Base-by-base conservation (phyloP, 495 filamentous ascomycete species). In the Xylona heveae region DNA sequence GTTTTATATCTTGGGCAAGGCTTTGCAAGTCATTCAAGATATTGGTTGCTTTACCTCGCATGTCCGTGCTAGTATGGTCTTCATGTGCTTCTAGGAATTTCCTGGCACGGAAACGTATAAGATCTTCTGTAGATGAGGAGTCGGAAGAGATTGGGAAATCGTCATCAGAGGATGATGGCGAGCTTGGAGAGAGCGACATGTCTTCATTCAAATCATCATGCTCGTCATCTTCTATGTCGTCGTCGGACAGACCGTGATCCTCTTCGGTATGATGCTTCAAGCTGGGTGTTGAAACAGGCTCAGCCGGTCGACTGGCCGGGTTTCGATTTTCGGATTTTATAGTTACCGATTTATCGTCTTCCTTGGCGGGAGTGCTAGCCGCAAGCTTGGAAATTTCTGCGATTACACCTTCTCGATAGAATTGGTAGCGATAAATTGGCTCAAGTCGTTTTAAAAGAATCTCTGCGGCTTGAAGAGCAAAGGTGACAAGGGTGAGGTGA, bases 341-440 rank as follows among this genome's bases (percentile, higher is more conserved):
- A n/a, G n/a, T 7, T 18, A 26, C 25, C 19, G 20, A n/a, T 23
- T 33, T 22, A 19, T 23, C 31, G 9, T 33, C 31, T 10, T 24
- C 25, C 25, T 33, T 23, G 18, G 19, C 6, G 15, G 31, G 31
- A 9, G 39, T 38, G 7, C 33, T 46, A 17, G 51, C 51, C 0
- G 81, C 67, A 17, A 95, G 55, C 48, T 88, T 90, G 24, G 64
- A 50, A 31, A 95, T 84, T 49, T 95, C 90, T 0, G 78, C 63
- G 42, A 99, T 84, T 13, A 99, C 88, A 24, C 90, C 90, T 53
- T 99, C 90, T 4, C 90, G 77, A 46, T 99, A 88, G 43, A 99
- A 91, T 41, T 95, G 90, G 44, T 93, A 81, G 24, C 78, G 77
- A 48, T 99, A 99, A 21, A 95, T 78, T 18, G 70, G 55, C 29